Evolutionary conservation across 345 rosid genomes (phyloP), one percentile per base, ranked within the genome.

Genomic region (Trapa bicornis): DNA sequence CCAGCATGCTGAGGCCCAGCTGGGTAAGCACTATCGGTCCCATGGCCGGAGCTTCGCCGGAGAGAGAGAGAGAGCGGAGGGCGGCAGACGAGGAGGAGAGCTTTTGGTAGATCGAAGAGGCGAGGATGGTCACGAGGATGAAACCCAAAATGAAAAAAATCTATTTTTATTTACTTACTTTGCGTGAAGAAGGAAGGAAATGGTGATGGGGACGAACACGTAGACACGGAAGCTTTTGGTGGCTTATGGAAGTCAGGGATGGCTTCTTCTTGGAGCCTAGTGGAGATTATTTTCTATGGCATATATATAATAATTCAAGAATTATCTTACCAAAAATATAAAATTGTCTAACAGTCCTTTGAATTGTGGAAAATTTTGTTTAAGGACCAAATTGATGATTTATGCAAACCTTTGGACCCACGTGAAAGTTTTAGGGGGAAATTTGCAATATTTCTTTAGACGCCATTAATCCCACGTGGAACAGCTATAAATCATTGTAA

Each of bases 1-100:
- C 98, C 71, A 93, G 73, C 37, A 87, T 93, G 81, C 92, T 80
- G 10, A 93, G 75, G 32, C 98, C 97, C 71, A 92, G 66, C 82
- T 89, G 93, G 29, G 91, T 87, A 78, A 93, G 67, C 37, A 87
- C 94, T 69, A 87, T 39, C 39, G 94, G 97, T 71, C 75, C 80
- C 98, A 93, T 90, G 39, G 42, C 70, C 38, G 67, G 37, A 33
- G 15, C 38, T 35, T 32, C 6, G 16, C 6, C 12, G 12, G 41
- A 22, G 22, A 38, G 13, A 33, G 17, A 37, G 17, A 16, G 63
- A 9, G 57, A 67, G 36, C 54, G 17, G 16, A 5, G 52, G 29
- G 1, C 35, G 29, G 32, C 33, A 11, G 13, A 12, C 48, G 14
- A 41, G 61, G 65, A 64, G 50, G 6, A 39, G 50, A 32, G 43